Evolutionary conservation across 352 stramenopile species (phyloP).

Genomic region (Aphanomyces astaci): DNA sequence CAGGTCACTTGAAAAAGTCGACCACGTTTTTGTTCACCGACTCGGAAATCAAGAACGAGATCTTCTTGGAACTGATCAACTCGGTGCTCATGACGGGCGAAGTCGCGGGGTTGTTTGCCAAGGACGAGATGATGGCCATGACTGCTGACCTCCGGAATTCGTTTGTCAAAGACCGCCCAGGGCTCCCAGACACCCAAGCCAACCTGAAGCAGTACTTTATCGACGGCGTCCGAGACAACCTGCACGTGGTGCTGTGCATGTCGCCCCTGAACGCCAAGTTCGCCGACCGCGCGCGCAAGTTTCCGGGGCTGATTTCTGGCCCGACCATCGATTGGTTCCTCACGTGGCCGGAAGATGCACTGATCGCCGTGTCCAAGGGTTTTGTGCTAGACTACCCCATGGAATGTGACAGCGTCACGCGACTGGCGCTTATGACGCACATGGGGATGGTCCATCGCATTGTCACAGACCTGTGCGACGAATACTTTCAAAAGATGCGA

Average conservation of each 20-base stretch:
- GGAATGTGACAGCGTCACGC: constrained; percentile 84
- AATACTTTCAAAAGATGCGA: constrained; percentile 98
- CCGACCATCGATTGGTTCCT: constrained; percentile 99
- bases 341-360: constrained; percentile 96
- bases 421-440: constrained; percentile 90
- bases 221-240: constrained; percentile 95
- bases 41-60: constrained; percentile 98
- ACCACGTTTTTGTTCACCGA: constrained; percentile 99
- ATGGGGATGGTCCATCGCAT: constrained; percentile 98
- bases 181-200: constrained; percentile 91
- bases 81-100: constrained; percentile 97
- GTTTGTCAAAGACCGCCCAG: constrained; percentile 92
- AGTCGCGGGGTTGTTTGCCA: constrained; percentile 96
- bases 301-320: constrained; percentile 94
- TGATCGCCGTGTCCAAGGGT: constrained; percentile 94
- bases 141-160: constrained; percentile 92
- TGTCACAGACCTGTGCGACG: constrained; percentile 95
- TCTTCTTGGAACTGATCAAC: constrained; percentile 98
- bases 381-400: constrained; percentile 96
- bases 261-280: constrained; percentile 98
- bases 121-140: constrained; percentile 99
- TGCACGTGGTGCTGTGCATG: constrained; percentile 99
- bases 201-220: constrained; percentile 99
- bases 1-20: constrained; percentile 92
- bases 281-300: constrained; percentile 93